phyloP scores from a whole-genome alignment of 768 basidiomycete species.

The Polyporus arcularius region DNA sequence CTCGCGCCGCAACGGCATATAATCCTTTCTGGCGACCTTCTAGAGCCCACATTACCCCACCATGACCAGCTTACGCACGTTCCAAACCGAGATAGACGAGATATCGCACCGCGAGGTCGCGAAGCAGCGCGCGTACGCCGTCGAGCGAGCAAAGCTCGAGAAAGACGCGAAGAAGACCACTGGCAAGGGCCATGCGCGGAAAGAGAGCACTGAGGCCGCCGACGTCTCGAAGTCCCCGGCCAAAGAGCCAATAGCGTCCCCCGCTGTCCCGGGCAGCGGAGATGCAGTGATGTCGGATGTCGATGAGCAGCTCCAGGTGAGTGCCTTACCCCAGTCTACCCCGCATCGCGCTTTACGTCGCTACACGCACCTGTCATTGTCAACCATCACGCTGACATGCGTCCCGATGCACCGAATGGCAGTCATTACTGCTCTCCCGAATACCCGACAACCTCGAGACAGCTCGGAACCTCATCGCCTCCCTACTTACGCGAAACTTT shows the following conservation, averaged over 20 bases:
- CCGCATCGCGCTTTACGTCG: neutral
- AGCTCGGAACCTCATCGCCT: constrained; percentile 66
- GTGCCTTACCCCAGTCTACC: constrained; percentile 6
- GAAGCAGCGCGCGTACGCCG: constrained; percentile 54
- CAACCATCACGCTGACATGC: neutral
- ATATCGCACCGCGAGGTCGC: constrained; percentile 67
- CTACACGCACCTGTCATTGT: neutral
- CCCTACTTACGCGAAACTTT: constrained; percentile 61
- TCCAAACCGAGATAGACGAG: constrained; percentile 78
- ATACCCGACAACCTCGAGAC: constrained; percentile 45
- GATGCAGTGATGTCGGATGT: constrained; percentile 37
- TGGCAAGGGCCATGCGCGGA: constrained; percentile 32
- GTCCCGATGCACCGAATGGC: neutral
- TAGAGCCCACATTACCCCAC: constrained; percentile 5
- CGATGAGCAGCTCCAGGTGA: constrained; percentile 58
- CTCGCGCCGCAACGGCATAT: constrained; percentile 15
- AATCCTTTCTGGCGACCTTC: neutral
- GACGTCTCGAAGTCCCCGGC: constrained; percentile 2
- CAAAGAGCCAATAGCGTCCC: constrained; percentile 16
- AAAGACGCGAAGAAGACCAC: constrained; percentile 41
- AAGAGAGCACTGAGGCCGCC: constrained; percentile 11
- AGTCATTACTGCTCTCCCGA: constrained; percentile 50
- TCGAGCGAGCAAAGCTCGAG: constrained; percentile 28
- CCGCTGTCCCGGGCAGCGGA: constrained; percentile 2
- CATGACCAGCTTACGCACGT: constrained; percentile 60